Evolutionary conservation across 164 flowering plant species (phyloP), one percentile per base, ranked within the genome.

Genomic region (Umbellularia californica): DNA sequence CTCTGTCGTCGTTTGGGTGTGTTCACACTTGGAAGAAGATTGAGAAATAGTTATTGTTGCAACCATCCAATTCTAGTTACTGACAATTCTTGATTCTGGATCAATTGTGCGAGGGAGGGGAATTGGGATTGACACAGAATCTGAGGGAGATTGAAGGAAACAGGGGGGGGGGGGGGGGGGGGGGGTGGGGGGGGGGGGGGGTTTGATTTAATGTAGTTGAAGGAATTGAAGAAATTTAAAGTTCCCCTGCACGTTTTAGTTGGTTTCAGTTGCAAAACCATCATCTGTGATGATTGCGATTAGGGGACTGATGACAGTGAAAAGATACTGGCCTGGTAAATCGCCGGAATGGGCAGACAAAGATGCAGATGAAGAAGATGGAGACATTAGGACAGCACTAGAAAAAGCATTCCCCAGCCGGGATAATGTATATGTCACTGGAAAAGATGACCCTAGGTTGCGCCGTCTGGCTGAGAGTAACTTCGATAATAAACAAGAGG

Each of bases 261-360:
- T 14, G 11, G 25, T 23, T 64, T 28, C 27, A 28, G 69, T 28
- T 28, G 13, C 33, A 50, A 66, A 27, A 27, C 28, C 28, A 27
- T 51, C 60, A 90, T 91, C 96, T 63, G 98, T 94, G 35, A 91
- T 88, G 3, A 86, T 89, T 15, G 87, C 95, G 0, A 76, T 91
- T 69, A 85, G 97, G 81, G 98, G 93, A 23, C 94, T 88, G 65
- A 94, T 97, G 0, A 91, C 91, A 76, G 98, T 94, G 5, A 91
- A 89, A 63, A 77, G 98, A 65, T 92, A 94, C 58, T 94, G 97
- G 98, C 97, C 98, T 30, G 98, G 98, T 10, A 94, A 91, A 81
- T 97, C 95, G 0, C 97, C 98, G 1, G 97, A 92, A 80, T 94
- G 97, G 97, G 97, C 94, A 7, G 94, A 89, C 71, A 92, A 91